These are phyloP conservation scores for Aureobasidium lini DNA, from an alignment of 2,329 filamentous ascomycete genomes.

Conservation along the genomic window DNA sequence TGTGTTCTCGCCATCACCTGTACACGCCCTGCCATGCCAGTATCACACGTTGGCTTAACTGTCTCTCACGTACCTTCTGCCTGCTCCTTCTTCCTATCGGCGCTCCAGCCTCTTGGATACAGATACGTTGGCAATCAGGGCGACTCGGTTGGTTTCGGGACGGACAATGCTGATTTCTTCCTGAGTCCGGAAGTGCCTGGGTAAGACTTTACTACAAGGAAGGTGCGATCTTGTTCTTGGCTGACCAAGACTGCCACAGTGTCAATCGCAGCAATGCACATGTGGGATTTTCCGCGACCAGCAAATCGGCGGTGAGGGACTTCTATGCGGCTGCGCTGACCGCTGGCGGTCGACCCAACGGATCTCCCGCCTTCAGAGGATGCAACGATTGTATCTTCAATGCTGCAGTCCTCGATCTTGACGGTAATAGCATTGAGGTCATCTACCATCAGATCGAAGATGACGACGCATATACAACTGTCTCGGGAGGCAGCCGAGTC, in stretches of 20 bases:
- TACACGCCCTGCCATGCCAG: slow-evolving; percentile 41
- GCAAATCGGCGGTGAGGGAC: slow-evolving; percentile 56
- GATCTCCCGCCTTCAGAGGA: slow-evolving; percentile 48
- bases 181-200: slow-evolving; percentile 45
- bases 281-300: slow-evolving; percentile 62
- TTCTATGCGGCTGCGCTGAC: slow-evolving; percentile 65
- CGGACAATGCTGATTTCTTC: slow-evolving; percentile 56
- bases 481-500: slow-evolving; percentile 33
- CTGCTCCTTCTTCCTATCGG: slow-evolving; percentile 74
- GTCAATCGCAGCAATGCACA: slow-evolving; percentile 49
- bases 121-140: slow-evolving; percentile 59
- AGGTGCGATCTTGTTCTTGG: not conserved
- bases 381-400: slow-evolving; percentile 52
- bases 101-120: slow-evolving; percentile 71
- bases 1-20: not conserved
- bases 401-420: slow-evolving; percentile 63
- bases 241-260: slow-evolving; percentile 19
- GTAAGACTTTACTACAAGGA: not conserved
- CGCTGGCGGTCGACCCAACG: slow-evolving; percentile 54
- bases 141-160: slow-evolving; percentile 54
- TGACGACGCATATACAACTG: slow-evolving; percentile 21
- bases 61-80: slow-evolving; percentile 74
- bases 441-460: slow-evolving; percentile 49
- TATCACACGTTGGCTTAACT: slow-evolving; percentile 56
- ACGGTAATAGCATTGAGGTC: slow-evolving; percentile 78